Conservation (phyloP, 306 rosid genomes). For the Gastrolobium villosum region DNA sequence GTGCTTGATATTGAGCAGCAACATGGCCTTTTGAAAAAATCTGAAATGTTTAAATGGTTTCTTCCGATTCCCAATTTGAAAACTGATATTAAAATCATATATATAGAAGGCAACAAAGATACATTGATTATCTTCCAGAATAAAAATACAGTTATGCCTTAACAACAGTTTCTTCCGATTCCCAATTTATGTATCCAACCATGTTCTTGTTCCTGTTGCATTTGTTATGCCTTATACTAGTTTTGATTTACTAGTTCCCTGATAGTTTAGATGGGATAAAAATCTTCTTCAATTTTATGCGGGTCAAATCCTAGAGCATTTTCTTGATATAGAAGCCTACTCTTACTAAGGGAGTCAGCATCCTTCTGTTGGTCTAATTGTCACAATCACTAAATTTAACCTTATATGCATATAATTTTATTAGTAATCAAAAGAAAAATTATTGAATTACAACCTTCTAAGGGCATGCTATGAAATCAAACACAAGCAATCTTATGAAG, state of each 20-base stretch:
- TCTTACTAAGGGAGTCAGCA: neutral
- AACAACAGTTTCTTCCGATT: too few relatives aligned
- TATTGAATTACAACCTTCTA: conserved; percentile 1
- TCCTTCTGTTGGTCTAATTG: conserved; percentile 22
- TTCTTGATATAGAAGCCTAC: neutral
- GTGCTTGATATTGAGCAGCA: conserved; percentile 22
- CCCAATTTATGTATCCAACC: neutral
- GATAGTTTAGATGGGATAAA: neutral
- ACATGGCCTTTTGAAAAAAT: conserved; percentile 8
- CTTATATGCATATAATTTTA: neutral
- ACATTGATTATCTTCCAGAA: neutral
- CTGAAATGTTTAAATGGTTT: neutral
- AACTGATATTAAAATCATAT: neutral
- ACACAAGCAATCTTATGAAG: conserved; percentile 20
- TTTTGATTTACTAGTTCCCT: conserved; percentile 18
- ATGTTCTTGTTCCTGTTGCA: neutral
- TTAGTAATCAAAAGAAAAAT: conserved; percentile 13
- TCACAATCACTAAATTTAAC: conserved; percentile 8
- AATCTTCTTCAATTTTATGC: neutral
- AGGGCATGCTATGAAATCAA: conserved; percentile 32
- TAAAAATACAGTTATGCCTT: neutral
- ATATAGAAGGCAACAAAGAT: neutral
- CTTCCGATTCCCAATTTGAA: neutral
- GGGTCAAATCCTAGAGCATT: neutral
- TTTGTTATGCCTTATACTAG: neutral